Evolutionary conservation across 139 green algal species (phyloP).

Genomic region (Picochlorum sp.): DNA sequence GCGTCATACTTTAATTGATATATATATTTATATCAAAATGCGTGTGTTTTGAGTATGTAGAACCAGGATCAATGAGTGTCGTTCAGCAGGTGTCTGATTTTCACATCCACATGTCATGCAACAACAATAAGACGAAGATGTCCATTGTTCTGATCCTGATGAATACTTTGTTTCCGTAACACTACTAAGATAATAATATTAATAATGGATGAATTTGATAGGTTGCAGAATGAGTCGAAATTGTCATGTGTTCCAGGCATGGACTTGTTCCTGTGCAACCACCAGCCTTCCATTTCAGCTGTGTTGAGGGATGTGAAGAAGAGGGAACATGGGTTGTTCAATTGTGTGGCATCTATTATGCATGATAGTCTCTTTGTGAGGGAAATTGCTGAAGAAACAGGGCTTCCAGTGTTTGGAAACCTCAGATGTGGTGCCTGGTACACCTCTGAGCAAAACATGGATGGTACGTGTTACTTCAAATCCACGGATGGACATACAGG

Average conservation of each 20-base stretch:
- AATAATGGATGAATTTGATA: background rate
- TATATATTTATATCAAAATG: too few relatives aligned
- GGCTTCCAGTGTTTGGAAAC: slow-evolving; percentile 74
- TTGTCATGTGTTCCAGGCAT: background rate
- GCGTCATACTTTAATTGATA: too few relatives aligned
- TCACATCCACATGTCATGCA: too few relatives aligned
- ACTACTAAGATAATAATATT: too few relatives aligned
- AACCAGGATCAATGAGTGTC: too few relatives aligned
- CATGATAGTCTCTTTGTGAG: slow-evolving; percentile 67
- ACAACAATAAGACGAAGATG: too few relatives aligned
- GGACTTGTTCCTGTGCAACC: background rate
- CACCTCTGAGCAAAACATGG: background rate
- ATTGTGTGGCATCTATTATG: slow-evolving; percentile 60
- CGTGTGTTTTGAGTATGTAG: too few relatives aligned
- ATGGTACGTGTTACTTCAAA: slow-evolving; percentile 88
- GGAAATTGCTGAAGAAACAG: slow-evolving; percentile 31
- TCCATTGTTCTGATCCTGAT: too few relatives aligned
- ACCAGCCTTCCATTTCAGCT: slow-evolving; percentile 20
- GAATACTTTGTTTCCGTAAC: too few relatives aligned
- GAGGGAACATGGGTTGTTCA: slow-evolving; percentile 59
- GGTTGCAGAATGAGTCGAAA: background rate
- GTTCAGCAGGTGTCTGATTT: too few relatives aligned
- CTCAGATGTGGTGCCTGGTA: slow-evolving; percentile 88
- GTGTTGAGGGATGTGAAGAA: slow-evolving; percentile 46
- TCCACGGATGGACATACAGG: slow-evolving; percentile 85